These are phyloP conservation scores for Solanum pimpinellifolium DNA, from an alignment of 257 asterid genomes.

Conservation along the genomic window DNA sequence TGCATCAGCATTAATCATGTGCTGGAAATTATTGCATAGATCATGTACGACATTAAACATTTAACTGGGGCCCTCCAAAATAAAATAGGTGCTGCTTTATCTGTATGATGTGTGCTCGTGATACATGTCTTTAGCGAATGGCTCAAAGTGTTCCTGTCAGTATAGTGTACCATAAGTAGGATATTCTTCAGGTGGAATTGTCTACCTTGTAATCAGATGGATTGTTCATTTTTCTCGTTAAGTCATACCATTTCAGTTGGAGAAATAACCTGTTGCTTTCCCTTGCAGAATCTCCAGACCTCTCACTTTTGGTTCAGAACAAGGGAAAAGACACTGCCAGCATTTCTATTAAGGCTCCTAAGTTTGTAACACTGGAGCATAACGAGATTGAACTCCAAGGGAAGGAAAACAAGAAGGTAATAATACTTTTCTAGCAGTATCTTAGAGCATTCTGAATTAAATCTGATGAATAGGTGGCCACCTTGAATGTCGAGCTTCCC, in stretches of 20 bases:
- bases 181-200: background rate
- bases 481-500: background rate
- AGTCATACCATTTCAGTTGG: background rate
- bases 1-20: background rate
- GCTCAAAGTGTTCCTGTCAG: background rate
- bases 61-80: background rate
- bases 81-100: background rate
- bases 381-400: slow-evolving; percentile 44
- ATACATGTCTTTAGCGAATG: background rate
- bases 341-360: slow-evolving; percentile 49
- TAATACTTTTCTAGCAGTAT: background rate
- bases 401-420: slow-evolving; percentile 60
- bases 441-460: background rate
- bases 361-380: slow-evolving; percentile 49
- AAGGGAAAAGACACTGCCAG: slow-evolving; percentile 40
- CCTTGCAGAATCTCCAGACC: slow-evolving; percentile 62
- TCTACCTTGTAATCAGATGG: background rate
- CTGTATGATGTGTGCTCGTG: background rate
- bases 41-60: background rate
- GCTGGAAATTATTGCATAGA: background rate
- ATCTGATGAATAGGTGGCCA: background rate
- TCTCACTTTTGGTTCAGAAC: slow-evolving; percentile 77
- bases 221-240: background rate
- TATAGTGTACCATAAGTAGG: background rate
- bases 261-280: slow-evolving; percentile 1